Percentiles rank a stretch among this genome's conserved stretches.
Conservation (phyloP, 208 protist species). For the Herpetomonas samuelpessoai region DNA sequence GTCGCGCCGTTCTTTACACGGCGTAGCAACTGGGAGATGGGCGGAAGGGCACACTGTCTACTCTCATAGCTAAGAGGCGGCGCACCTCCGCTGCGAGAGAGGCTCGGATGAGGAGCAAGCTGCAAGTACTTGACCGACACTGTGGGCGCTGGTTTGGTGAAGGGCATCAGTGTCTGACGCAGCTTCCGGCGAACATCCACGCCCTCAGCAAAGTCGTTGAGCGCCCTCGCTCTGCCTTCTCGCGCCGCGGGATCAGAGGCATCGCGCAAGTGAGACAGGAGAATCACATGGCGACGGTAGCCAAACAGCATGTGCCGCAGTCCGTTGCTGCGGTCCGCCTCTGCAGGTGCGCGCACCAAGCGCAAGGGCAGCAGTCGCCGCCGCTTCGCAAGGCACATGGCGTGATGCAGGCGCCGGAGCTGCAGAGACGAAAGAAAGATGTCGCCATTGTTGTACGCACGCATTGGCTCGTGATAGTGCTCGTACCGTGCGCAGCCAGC, state of each 20-base stretch:
- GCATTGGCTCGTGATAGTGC: conserved; percentile 18
- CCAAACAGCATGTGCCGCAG: conserved; percentile 71
- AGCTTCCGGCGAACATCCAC: background rate
- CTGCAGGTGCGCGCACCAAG: conserved; percentile 39
- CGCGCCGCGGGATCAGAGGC: background rate
- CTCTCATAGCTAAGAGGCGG: too few relatives aligned
- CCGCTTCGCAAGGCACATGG: conserved; percentile 61
- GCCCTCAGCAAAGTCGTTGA: background rate
- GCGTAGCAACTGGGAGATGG: too few relatives aligned
- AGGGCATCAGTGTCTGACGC: conserved; percentile 11
- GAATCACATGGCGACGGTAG: conserved; percentile 40
- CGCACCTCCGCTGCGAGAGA: too few relatives aligned
- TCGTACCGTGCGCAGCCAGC: conserved; percentile 23
- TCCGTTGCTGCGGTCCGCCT: conserved; percentile 18
- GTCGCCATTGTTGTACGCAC: background rate
- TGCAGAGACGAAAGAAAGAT: background rate
- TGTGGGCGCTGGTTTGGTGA: conserved; percentile 3
- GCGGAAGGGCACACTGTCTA: too few relatives aligned
- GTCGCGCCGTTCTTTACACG: too few relatives aligned
- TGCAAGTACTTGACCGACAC: background rate
- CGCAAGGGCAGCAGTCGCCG: conserved; percentile 60
- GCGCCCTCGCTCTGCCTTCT: background rate
- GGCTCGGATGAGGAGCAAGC: background rate
- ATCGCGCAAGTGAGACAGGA: background rate
- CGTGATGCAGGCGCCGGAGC: conserved; percentile 34